These are phyloP conservation scores for Botrytis deweyae DNA, from an alignment of 2,329 filamentous ascomycete species.

Conservation along the genomic window DNA sequence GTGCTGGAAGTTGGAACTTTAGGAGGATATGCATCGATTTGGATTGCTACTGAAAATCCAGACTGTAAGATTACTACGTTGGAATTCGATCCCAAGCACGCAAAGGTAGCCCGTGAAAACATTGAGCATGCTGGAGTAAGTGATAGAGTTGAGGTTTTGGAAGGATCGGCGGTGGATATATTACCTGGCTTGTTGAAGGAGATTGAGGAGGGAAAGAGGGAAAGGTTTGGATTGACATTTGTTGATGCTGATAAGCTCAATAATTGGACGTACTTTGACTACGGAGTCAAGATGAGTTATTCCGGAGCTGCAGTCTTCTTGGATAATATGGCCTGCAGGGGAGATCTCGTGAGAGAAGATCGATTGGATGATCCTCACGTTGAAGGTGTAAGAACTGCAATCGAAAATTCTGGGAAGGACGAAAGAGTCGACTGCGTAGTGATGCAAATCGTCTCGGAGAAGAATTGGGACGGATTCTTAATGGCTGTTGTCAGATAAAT, in stretches of 20 bases:
- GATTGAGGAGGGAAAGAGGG: slow-evolving; percentile 3
- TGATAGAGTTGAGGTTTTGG: slow-evolving; percentile 7
- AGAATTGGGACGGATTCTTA: neutral
- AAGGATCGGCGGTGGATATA: slow-evolving; percentile 1
- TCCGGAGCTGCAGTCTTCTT: neutral
- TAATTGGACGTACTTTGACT: neutral
- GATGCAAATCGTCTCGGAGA: slow-evolving; percentile 8
- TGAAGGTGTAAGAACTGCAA: slow-evolving; percentile 2
- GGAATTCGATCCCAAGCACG: neutral
- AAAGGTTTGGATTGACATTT: neutral
- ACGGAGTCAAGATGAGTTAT: slow-evolving; percentile 4
- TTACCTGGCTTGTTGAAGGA: neutral
- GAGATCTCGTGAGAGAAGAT: neutral
- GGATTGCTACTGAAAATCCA: slow-evolving; percentile 5
- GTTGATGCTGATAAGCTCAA: slow-evolving; percentile 13
- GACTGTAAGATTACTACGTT: slow-evolving; percentile 3
- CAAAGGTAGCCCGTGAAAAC: slow-evolving; percentile 2
- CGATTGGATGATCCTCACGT: slow-evolving; percentile 1
- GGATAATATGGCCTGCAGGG: neutral
- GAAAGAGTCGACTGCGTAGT: slow-evolving; percentile 2
- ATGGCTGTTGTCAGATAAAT: neutral
- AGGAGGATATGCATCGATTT: slow-evolving; percentile 53
- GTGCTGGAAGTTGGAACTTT: slow-evolving; percentile 56
- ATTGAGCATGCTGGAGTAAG: neutral
- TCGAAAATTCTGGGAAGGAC: neutral